Base-by-base conservation (phyloP, 2,329 filamentous ascomycete genomes). In the Aspergillus oerlinghausenensis region DNA sequence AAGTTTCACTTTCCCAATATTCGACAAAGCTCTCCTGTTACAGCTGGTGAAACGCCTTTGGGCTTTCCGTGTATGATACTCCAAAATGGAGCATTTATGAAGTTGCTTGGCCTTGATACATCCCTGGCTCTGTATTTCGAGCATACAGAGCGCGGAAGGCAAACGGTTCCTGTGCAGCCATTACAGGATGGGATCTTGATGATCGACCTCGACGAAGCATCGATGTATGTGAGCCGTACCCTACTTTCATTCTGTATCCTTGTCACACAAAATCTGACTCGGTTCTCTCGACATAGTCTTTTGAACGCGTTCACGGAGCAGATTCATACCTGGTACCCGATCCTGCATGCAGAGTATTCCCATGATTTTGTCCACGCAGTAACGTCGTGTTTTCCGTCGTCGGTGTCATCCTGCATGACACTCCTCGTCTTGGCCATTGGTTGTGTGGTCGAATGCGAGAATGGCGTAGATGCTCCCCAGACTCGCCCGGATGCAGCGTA, bases 321-420 rank as follows among this genome's bases (percentile, higher is more conserved):
- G 14, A 53, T 59, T 29, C 57, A 57, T 45, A 38, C 43, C 45
- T 59, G 55, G 55, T 57, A 57, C 14, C 57, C 57, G 28, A 42
- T 57, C 23, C 48, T 59, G 14, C 55, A 54, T 17, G 38, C 25
- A 3, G 35, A 47, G 23, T 59, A 38, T 11, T 42, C 26, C 4
- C 28, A 49, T 35, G 57, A 59, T 28, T 57, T 55, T 50, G 10
- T 55, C 35, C 55, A 47, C 1, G 47, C 51, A n/a, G 40, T 54
- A 26, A 32, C 51, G 3, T 26, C 38, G 1, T 2, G 3, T 40
- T 51, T 54, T 14, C 47, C 38, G 4, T 14, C 48, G 2, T 54
- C 47, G 1, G 8, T 25, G 6, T 10, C 11, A 26, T 57, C 55
- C 6, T 57, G 55, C 48, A 32, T 54, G 14, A 25, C 47, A 1